Evolutionary conservation across 2,329 filamentous ascomycete genomes (phyloP).

Genomic region (Zymoseptoria crescenta): DNA sequence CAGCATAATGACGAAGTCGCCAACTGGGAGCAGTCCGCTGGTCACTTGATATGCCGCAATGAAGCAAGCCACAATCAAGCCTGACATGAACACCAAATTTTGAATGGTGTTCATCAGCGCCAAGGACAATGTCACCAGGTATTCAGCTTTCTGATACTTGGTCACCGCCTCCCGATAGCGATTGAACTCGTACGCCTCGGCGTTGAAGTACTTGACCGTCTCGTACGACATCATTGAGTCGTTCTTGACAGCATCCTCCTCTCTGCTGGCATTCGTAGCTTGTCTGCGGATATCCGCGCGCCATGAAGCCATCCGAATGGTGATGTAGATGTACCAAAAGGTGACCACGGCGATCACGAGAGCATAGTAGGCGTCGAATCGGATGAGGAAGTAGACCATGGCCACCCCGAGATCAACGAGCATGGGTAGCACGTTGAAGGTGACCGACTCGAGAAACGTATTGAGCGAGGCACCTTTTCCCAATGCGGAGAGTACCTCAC

Average conservation of each 20-base stretch:
- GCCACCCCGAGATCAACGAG: constrained; percentile 81
- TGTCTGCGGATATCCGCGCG: constrained; percentile 81
- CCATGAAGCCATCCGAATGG: constrained; percentile 90
- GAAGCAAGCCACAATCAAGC: constrained; percentile 60
- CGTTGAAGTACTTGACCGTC: constrained; percentile 60
- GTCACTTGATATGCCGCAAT: constrained; percentile 64
- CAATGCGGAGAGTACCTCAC: constrained; percentile 87
- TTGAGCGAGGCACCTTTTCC: constrained; percentile 97
- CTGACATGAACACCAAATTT: constrained; percentile 56
- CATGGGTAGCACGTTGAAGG: constrained; percentile 94
- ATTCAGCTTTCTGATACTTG: constrained; percentile 51
- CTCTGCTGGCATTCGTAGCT: constrained; percentile 90
- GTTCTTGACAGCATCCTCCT: constrained; percentile 97
- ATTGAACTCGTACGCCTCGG: constrained; percentile 51
- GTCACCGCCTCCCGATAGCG: constrained; percentile 50
- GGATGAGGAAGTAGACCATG: constrained; percentile 68
- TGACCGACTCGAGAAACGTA: constrained; percentile 90
- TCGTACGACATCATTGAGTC: constrained; percentile 99
- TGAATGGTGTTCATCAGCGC: constrained; percentile 55
- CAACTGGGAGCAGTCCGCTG: constrained; percentile 51
- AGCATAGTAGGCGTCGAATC: constrained; percentile 83
- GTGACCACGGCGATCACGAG: constrained; percentile 84
- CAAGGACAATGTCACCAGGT: constrained; percentile 48
- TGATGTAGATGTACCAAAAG: constrained; percentile 94
- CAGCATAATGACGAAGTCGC: constrained; percentile 62